Percentiles rank a stretch among this genome's conserved stretches.
Evolutionary conservation across 2,329 filamentous ascomycete species (phyloP).

Genomic region (Cryphonectria radicalis): DNA sequence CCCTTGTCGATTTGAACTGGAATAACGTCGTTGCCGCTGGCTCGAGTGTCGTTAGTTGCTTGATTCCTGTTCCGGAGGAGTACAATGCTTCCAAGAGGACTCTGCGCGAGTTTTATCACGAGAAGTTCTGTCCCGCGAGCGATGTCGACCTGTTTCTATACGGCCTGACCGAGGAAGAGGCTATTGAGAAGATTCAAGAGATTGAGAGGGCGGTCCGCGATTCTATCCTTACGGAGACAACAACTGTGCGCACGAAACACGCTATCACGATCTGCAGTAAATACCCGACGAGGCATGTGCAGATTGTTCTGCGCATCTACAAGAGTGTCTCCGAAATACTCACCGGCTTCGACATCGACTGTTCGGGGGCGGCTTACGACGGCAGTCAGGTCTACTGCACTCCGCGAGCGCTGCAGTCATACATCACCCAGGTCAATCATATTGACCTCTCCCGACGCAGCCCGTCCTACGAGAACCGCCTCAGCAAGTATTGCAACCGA

Average conservation of each 20-base stretch:
- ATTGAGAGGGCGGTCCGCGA: slow-evolving; percentile 79
- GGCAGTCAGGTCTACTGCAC: slow-evolving; percentile 79
- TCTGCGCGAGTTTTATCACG: slow-evolving; percentile 77
- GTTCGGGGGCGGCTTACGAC: slow-evolving; percentile 79
- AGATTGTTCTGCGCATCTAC: slow-evolving; percentile 86
- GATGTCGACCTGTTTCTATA: slow-evolving; percentile 89
- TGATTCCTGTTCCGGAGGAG: slow-evolving; percentile 70
- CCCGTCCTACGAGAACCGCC: slow-evolving; percentile 84
- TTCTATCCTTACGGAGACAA: slow-evolving; percentile 80
- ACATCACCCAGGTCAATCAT: slow-evolving; percentile 81
- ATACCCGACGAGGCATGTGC: slow-evolving; percentile 79
- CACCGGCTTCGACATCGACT: slow-evolving; percentile 88
- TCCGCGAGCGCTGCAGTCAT: slow-evolving; percentile 76
- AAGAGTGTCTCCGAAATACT: slow-evolving; percentile 83
- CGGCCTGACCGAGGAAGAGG: slow-evolving; percentile 75
- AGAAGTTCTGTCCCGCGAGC: slow-evolving; percentile 78
- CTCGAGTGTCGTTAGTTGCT: slow-evolving; percentile 77
- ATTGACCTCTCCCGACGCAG: slow-evolving; percentile 80
- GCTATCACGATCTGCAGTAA: slow-evolving; percentile 82
- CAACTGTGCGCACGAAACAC: slow-evolving; percentile 83
- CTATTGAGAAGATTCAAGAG: slow-evolving; percentile 80
- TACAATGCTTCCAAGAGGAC: slow-evolving; percentile 66
- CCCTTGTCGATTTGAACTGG: slow-evolving; percentile 78
- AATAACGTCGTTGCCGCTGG: slow-evolving; percentile 81
- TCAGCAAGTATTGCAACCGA: slow-evolving; percentile 83